phyloP scores from a whole-genome alignment of 441 rosid genomes.

The Breynia disticha region DNA sequence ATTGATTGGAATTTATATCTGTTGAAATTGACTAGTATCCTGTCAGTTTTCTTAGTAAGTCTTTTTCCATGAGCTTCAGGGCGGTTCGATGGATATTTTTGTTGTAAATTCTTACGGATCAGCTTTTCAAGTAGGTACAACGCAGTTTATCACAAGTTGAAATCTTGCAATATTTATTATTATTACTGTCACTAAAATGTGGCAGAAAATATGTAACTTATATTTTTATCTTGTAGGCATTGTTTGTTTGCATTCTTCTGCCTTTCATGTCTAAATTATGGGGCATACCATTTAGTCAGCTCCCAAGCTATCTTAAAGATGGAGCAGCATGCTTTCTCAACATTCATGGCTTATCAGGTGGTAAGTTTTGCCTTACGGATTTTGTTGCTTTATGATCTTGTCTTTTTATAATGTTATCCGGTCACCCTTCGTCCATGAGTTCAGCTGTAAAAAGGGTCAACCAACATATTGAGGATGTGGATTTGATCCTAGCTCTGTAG shows the following conservation, averaged over 20 bases:
- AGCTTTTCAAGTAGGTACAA: constrained; percentile 61
- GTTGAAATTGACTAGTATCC: background rate
- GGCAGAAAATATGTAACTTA: constrained; percentile 11
- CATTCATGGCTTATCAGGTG: constrained; percentile 44
- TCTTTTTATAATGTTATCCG: background rate
- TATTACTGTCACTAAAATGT: constrained; percentile 1
- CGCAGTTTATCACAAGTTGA: constrained; percentile 7
- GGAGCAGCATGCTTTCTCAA: constrained; percentile 90
- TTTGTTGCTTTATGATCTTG: constrained; percentile 3
- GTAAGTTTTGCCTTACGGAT: constrained; percentile 28
- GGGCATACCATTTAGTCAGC: constrained; percentile 83
- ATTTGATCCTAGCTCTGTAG: too few relatives aligned
- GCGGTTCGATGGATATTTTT: constrained; percentile 78
- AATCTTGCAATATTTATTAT: background rate
- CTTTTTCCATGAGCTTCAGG: constrained; percentile 34
- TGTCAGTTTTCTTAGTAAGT: background rate
- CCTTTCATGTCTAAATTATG: constrained; percentile 92
- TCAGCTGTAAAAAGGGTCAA: too few relatives aligned
- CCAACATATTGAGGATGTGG: too few relatives aligned
- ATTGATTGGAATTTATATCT: too few relatives aligned
- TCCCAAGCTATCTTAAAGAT: constrained; percentile 73
- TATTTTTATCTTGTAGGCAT: constrained; percentile 39
- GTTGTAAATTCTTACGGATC: constrained; percentile 86
- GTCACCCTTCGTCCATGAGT: too few relatives aligned
- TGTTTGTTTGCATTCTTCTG: constrained; percentile 66